phyloP scores from a whole-genome alignment of 768 basidiomycete genomes.

The Stropharia rugosoannulata region DNA sequence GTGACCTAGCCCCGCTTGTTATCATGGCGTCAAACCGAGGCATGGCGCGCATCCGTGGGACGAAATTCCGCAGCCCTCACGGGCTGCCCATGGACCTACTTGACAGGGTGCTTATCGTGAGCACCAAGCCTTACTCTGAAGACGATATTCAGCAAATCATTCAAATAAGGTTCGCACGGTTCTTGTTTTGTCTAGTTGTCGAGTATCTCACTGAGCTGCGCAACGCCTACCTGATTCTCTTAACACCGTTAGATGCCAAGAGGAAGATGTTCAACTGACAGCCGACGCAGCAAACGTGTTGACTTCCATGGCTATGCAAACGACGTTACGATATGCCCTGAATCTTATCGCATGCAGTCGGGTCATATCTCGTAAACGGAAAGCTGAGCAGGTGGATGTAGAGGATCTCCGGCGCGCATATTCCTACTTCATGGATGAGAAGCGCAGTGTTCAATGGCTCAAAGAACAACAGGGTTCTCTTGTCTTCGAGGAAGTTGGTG shows the following conservation, averaged over 20 bases:
- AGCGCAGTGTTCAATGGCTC: conserved; percentile 88
- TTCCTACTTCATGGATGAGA: conserved; percentile 90
- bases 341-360: conserved; percentile 94
- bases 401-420: conserved; percentile 86
- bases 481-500: conserved; percentile 69
- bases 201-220: conserved; percentile 10
- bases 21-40: conserved; percentile 99
- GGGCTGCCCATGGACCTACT: conserved; percentile 93
- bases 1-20: conserved; percentile 90
- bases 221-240: conserved; percentile 3
- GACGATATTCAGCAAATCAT: conserved; percentile 92
- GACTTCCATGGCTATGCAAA: conserved; percentile 84
- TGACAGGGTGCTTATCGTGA: conserved; percentile 94
- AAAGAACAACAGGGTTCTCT: conserved; percentile 78
- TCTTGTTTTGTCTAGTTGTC: conserved; percentile 2
- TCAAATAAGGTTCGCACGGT: conserved; percentile 68
- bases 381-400: conserved; percentile 76
- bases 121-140: conserved; percentile 80
- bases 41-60: conserved; percentile 92
- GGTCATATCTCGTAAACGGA: conserved; percentile 82
- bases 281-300: conserved; percentile 75
- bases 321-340: conserved; percentile 90
- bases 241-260: conserved; percentile 63
- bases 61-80: conserved; percentile 92
- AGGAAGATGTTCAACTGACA: conserved; percentile 89